A percentile compares a stretch with the other conserved stretches of the same genome.
These are phyloP conservation scores for Suhomyces canberraensis DNA, from an alignment of 805 yeast species.

Conservation along the genomic window DNA sequence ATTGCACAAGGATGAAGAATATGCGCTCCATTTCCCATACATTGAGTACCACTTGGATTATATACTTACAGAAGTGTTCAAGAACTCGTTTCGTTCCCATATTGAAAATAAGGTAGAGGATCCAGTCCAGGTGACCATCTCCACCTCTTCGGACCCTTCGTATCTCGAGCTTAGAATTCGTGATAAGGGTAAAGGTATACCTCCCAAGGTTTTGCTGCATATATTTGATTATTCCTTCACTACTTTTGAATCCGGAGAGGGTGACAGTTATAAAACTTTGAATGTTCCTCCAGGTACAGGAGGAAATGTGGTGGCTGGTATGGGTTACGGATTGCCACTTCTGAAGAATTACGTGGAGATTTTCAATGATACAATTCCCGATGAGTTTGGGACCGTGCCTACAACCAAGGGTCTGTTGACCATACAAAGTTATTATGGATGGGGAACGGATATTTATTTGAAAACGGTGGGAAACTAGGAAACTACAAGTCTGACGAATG, in stretches of 20 bases:
- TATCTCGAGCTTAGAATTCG: conserved; percentile 70
- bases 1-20: conserved; percentile 27
- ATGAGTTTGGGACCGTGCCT: conserved; percentile 10
- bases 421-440: conserved; percentile 40
- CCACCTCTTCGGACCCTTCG: conserved; percentile 30
- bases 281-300: conserved; percentile 72
- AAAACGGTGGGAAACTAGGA: conserved; percentile 32
- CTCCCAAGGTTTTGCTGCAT: conserved; percentile 58
- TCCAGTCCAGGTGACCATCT: conserved; percentile 39
- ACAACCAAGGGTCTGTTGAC: conserved; percentile 38
- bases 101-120: conserved; percentile 57
- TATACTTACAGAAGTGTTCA: conserved; percentile 78
- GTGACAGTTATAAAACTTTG: conserved; percentile 56
- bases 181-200: conserved; percentile 88
- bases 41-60: conserved; percentile 87
- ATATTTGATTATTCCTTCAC: conserved; percentile 86
- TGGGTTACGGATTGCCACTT: conserved; percentile 93
- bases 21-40: conserved; percentile 61
- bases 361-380: conserved; percentile 31
- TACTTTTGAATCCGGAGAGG: conserved; percentile 62
- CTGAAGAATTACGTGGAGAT: conserved; percentile 49
- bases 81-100: conserved; percentile 85
- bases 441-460: conserved; percentile 46
- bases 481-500: no score
- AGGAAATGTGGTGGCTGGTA: conserved; percentile 78